A percentile compares a stretch with the other conserved stretches of the same genome.
Evolutionary conservation across 192 early-diverging fungal genomes (phyloP).

Genomic region (Podila horticola): DNA sequence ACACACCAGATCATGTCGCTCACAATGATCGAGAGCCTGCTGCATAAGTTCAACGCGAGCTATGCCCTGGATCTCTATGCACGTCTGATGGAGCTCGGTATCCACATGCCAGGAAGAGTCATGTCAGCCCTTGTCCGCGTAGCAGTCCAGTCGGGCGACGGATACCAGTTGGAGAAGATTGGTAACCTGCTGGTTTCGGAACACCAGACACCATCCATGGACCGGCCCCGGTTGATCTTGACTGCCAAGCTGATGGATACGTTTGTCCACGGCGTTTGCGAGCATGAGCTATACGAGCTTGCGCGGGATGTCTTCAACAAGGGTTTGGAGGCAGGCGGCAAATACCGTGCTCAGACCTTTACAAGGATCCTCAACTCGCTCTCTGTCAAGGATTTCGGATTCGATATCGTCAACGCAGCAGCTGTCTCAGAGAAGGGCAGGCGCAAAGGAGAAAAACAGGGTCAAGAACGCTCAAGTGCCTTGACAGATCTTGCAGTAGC

Average conservation of each 20-base stretch:
- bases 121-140: conserved; percentile 16
- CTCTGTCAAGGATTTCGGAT: conserved; percentile 47
- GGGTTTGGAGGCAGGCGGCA: conserved; percentile 17
- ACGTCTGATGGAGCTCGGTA: background rate
- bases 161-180: conserved; percentile 20
- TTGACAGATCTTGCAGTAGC: background rate
- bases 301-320: conserved; percentile 35
- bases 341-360: conserved; percentile 23
- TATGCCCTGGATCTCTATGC: conserved; percentile 25
- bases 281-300: conserved; percentile 26
- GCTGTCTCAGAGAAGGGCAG: background rate
- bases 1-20: conserved; percentile 11
- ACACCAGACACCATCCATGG: background rate
- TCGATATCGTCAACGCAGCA: conserved; percentile 30
- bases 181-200: conserved; percentile 24
- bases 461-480: background rate
- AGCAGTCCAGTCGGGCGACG: conserved; percentile 10
- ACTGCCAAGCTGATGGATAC: conserved; percentile 27
- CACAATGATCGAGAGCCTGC: conserved; percentile 18
- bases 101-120: conserved; percentile 2
- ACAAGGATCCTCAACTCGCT: conserved; percentile 31
- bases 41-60: background rate
- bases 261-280: conserved; percentile 30
- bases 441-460: background rate
- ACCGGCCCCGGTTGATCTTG: conserved; percentile 14